Evolutionary conservation across 2,329 filamentous ascomycete species (phyloP).

Genomic region (Capronia epimyces): DNA sequence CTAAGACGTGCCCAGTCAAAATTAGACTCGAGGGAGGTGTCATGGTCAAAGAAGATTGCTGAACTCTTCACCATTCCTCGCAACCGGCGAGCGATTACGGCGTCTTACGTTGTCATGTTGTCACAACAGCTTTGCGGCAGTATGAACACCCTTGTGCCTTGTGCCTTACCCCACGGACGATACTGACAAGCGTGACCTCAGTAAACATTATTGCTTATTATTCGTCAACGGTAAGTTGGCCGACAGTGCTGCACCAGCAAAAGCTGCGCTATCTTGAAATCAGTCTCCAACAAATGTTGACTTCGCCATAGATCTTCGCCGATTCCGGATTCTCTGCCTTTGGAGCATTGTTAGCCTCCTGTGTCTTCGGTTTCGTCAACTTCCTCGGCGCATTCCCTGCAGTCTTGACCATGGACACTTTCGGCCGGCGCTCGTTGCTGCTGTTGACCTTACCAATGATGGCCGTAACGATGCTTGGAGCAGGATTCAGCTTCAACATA

Average conservation of each 20-base stretch:
- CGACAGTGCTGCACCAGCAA: neutral
- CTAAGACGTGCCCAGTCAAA: slow-evolving; percentile 45
- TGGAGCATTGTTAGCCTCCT: slow-evolving; percentile 49
- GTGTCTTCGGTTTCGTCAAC: slow-evolving; percentile 61
- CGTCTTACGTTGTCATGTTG: slow-evolving; percentile 33
- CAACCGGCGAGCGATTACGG: slow-evolving; percentile 31
- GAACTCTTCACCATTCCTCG: slow-evolving; percentile 34
- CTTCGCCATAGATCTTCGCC: slow-evolving; percentile 45
- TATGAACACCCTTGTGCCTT: too few species aligned
- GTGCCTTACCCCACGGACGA: neutral
- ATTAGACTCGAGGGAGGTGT: neutral
- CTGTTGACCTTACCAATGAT: slow-evolving; percentile 55
- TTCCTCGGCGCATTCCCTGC: slow-evolving; percentile 60
- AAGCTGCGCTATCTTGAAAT: neutral
- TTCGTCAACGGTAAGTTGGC: slow-evolving; percentile 46
- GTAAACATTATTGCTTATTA: slow-evolving; percentile 70
- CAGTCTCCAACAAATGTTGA: neutral
- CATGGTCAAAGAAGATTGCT: slow-evolving; percentile 31
- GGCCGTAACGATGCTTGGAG: slow-evolving; percentile 40
- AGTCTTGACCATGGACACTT: slow-evolving; percentile 56
- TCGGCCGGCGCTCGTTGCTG: slow-evolving; percentile 53
- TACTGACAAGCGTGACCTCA: slow-evolving; percentile 4
- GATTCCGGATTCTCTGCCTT: slow-evolving; percentile 45
- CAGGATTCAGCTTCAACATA: slow-evolving; percentile 40
- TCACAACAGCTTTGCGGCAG: slow-evolving; percentile 37